Evolutionary conservation across 371 early-diverging fungal genomes (phyloP), one percentile per base, ranked within the genome.

Genomic region (Circinella minor): DNA sequence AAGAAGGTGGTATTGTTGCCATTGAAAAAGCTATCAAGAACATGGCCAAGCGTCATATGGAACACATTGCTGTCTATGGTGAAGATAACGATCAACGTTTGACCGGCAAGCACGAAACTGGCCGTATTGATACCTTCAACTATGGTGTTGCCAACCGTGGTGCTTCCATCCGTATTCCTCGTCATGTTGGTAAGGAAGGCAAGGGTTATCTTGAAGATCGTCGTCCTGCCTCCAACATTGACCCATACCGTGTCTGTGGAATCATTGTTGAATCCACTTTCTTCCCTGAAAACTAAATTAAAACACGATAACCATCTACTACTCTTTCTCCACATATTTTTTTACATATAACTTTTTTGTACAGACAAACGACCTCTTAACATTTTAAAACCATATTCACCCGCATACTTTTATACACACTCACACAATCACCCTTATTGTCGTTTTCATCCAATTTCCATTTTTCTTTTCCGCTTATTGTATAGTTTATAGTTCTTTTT

Each of bases 31-130:
- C 87, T 61, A 86, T 86, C 65, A 76, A 82, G 61, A 86, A 82
- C 67, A 73, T 86, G 72, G 49, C 74, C 55, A 48, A 69, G 63
- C 73, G 76, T 48, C 87, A 86, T 67, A 55, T 61, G 6, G 84
- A 79, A 59, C 86, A 86, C 74, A 82, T 86, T 67, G 84, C 79
- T 61, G 86, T 86, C 55, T 86, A 86, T 74, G 86, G 86, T 61
- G 79, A 76, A 70, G 86, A 86, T 68, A 86, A 86, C 74, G 84
- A 86, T 38, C 81, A 81, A 63, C 80, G 86, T 36, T 73, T 86
- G 61, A 86, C 86, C 18, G 86, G 85, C 66, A 61, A 63, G 20
- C 85, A 86, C 69, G 86, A 86, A 68, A 86, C 85, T 55, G 87
- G 84, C 64, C 80, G 81, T 70, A 86, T 86, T 64, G 72, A 69